Base-by-base conservation (phyloP, 352 stramenopile genomes). In the Thraustochytrium sp. region DNA sequence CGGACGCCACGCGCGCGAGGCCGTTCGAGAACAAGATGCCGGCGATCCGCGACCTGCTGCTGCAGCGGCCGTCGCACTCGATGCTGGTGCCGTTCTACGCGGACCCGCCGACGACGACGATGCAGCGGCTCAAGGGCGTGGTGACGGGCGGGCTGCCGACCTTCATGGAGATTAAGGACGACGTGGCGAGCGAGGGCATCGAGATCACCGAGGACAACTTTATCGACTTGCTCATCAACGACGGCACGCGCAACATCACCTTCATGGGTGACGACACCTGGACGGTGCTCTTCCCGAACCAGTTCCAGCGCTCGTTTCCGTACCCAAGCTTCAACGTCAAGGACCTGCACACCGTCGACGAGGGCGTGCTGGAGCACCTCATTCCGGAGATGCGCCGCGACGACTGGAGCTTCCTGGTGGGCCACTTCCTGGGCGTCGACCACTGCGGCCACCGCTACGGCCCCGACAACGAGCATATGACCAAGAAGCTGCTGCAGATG, bases 201-300 rank as follows among this genome's bases (percentile, higher is more conserved):
- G 91, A 93, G 38, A 88, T 87, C 23, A 65, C 56, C 11, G 96
- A 99, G 87, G 96, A 99, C 91, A 98, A 97, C 78, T 93, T 97
- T 88, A 87, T 99, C 37, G 85, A 93, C 55, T 95, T 98, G 29
- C 48, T 38, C 37, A 51, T 34, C n/a, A 88, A 91, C 62, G 85
- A 76, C 34, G 85, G 88, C 34, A 68, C 85, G 42, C 87, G 88
- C 11, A 89, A 87, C 8, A 90, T 98, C 51, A 92, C 94, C 51
- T 98, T 99, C 88, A 98, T 99, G 87, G 96, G 96, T n/a, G 96
- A 99, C 89, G 95, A 99, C 89, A 99, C 96, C 48, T 99, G 96
- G 96, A 89, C 94, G 13, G 89, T 92, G 65, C 88, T 99, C 8
- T 99, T 98, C 87, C 92, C 92, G 0, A 89, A 84, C 46, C 86